Evolutionary conservation across 768 basidiomycete species (phyloP).

Genomic region (Glaciozyma martinii): DNA sequence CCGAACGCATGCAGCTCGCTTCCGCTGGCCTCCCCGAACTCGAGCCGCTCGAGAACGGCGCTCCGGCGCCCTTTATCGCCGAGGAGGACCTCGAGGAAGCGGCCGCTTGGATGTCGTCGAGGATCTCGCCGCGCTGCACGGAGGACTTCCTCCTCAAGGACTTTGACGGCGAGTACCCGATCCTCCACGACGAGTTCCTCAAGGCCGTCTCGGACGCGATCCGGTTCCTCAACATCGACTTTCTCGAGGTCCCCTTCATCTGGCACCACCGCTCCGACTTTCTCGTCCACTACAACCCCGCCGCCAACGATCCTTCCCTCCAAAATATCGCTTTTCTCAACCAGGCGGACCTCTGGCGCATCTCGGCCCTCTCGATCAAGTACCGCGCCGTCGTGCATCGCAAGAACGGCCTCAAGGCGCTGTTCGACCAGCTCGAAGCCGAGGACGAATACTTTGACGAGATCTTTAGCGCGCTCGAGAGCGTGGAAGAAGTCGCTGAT

Average conservation of each 20-base stretch:
- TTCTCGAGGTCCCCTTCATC: constrained; percentile 90
- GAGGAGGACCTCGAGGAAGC: constrained; percentile 69
- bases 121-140: constrained; percentile 59
- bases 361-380: constrained; percentile 77
- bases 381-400: constrained; percentile 79
- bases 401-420: constrained; percentile 51
- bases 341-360: constrained; percentile 79
- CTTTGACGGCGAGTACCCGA: constrained; percentile 51
- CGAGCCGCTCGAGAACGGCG: constrained; percentile 41
- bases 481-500: constrained; percentile 82
- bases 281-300: constrained; percentile 68
- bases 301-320: constrained; percentile 16
- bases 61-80: constrained; percentile 48
- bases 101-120: constrained; percentile 66
- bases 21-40: constrained; percentile 65
- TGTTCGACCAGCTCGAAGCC: constrained; percentile 62
- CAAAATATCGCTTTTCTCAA: constrained; percentile 49
- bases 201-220: constrained; percentile 70
- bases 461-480: constrained; percentile 46
- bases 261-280: constrained; percentile 90
- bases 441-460: constrained; percentile 38
- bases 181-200: constrained; percentile 46
- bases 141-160: constrained; percentile 58
- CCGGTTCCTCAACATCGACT: constrained; percentile 71
- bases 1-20: constrained; percentile 65